A percentile compares a stretch with the other conserved stretches of the same genome.
Evolutionary conservation across 208 protist species (phyloP).

Genomic region (Trypanosoma grayi): DNA sequence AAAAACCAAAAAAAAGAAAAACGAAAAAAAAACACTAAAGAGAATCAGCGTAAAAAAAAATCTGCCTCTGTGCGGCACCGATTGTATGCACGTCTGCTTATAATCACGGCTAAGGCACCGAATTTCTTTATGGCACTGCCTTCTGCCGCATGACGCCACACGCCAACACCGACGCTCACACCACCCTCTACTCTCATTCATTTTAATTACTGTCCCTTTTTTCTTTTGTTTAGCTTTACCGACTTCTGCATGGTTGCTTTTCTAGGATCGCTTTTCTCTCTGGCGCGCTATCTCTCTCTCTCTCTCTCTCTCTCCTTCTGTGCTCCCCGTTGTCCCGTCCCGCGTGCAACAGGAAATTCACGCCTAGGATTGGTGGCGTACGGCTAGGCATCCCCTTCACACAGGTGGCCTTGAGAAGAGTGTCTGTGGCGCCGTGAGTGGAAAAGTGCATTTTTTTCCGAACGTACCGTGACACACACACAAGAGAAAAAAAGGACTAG

Average conservation of each 20-base stretch:
- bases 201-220: constrained; percentile 12
- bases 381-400: too few species aligned
- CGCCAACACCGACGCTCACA: neutral
- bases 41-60: neutral
- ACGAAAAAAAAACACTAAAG: neutral
- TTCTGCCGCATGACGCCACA: neutral
- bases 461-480: neutral
- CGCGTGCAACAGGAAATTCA: too few species aligned
- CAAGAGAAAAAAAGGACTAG: constrained; percentile 6
- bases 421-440: too few species aligned
- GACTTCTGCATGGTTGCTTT: too few species aligned
- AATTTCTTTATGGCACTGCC: neutral
- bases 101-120: neutral
- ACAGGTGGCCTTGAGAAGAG: too few species aligned
- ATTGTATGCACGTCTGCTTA: neutral
- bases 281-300: neutral
- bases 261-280: constrained; percentile 11
- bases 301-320: too few species aligned
- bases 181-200: neutral
- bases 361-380: too few species aligned
- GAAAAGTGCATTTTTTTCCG: too few species aligned
- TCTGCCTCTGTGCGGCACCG: neutral
- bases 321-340: too few species aligned
- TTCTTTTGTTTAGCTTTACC: neutral
- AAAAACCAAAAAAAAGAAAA: neutral